A percentile compares a stretch with the other conserved stretches of the same genome.
These are phyloP conservation scores for Madurella mycetomatis DNA, from an alignment of 2,329 filamentous ascomycete genomes.

Conservation along the genomic window DNA sequence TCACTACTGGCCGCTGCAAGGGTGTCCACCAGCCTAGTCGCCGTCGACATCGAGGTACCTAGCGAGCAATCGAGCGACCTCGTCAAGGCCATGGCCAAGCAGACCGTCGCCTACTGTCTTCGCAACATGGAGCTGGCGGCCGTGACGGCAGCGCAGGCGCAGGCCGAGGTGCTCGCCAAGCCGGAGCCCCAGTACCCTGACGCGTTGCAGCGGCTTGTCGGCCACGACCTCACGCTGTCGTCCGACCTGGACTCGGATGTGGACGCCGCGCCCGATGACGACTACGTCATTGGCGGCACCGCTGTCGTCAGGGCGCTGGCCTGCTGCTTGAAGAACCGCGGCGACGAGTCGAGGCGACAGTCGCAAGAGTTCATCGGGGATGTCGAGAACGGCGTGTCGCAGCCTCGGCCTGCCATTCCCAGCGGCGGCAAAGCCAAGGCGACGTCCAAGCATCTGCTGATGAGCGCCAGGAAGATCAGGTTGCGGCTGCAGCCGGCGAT, in stretches of 20 bases:
- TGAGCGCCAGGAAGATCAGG: conserved; percentile 84
- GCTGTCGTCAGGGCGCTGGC: conserved; percentile 91
- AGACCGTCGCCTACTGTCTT: conserved; percentile 91
- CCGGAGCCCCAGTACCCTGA: conserved; percentile 60
- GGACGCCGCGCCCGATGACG: conserved; percentile 74
- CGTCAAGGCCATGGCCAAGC: conserved; percentile 85
- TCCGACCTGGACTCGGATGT: conserved; percentile 55
- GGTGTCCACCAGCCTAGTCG: conserved; percentile 77
- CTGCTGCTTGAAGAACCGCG: conserved; percentile 81
- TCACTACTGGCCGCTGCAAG: conserved; percentile 84
- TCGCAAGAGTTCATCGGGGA: conserved; percentile 52
- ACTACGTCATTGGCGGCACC: conserved; percentile 93
- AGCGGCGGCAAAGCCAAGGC: conserved; percentile 69
- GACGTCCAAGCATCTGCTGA: conserved; percentile 86
- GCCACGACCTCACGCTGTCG: conserved; percentile 53
- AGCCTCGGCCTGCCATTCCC: conserved; percentile 34
- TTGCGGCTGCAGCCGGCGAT: conserved; percentile 78
- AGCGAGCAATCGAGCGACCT: conserved; percentile 78
- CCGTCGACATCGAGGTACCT: conserved; percentile 88
- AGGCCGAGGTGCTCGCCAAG: conserved; percentile 27
- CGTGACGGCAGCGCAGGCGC: conserved; percentile 33
- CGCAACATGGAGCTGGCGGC: conserved; percentile 73
- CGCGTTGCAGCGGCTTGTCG: conserved; percentile 81
- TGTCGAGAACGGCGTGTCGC: conserved; percentile 46
- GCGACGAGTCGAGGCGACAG: conserved; percentile 55